phyloP scores from a whole-genome alignment of 2,329 filamentous ascomycete genomes.

The Teratosphaeria epicoccoides region DNA sequence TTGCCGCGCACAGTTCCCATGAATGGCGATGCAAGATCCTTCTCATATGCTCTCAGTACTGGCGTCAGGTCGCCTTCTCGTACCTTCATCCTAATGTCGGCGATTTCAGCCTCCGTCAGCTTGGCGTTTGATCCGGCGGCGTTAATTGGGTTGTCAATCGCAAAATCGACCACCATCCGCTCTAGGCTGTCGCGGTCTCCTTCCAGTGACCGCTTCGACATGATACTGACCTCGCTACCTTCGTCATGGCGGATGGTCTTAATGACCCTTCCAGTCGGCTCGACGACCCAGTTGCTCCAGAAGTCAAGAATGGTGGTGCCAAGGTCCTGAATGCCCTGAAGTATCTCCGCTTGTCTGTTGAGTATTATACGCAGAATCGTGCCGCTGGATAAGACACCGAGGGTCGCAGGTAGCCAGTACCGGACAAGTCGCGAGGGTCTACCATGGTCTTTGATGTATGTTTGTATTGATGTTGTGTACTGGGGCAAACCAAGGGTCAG shows the following conservation, averaged over 20 bases:
- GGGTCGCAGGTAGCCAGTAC: conserved; percentile 74
- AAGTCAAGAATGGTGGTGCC: conserved; percentile 76
- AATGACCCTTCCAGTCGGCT: conserved; percentile 72
- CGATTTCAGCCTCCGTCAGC: conserved; percentile 59
- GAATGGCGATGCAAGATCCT: conserved; percentile 72
- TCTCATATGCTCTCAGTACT: conserved; percentile 82
- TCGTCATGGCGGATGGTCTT: conserved; percentile 88
- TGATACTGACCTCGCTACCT: conserved; percentile 86
- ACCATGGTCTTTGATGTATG: conserved; percentile 54
- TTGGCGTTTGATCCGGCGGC: conserved; percentile 31
- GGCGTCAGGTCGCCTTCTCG: conserved; percentile 87
- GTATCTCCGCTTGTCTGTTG: conserved; percentile 63
- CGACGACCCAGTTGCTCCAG: conserved; percentile 91
- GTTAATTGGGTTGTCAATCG: conserved; percentile 64
- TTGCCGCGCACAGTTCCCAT: conserved; percentile 76
- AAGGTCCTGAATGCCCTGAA: conserved; percentile 68
- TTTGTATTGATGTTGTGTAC: conserved; percentile 49
- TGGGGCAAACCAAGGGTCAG: conserved; percentile 58
- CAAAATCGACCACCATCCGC: conserved; percentile 97
- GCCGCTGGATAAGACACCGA: conserved; percentile 69
- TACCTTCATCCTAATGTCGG: conserved; percentile 66
- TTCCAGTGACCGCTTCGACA: conserved; percentile 85
- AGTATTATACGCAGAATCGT: conserved; percentile 72
- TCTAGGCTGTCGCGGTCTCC: conserved; percentile 87
- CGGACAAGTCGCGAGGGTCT: conserved; percentile 64